phyloP scores from a whole-genome alignment of 2,329 filamentous ascomycete species.

The Byssothecium circinans region DNA sequence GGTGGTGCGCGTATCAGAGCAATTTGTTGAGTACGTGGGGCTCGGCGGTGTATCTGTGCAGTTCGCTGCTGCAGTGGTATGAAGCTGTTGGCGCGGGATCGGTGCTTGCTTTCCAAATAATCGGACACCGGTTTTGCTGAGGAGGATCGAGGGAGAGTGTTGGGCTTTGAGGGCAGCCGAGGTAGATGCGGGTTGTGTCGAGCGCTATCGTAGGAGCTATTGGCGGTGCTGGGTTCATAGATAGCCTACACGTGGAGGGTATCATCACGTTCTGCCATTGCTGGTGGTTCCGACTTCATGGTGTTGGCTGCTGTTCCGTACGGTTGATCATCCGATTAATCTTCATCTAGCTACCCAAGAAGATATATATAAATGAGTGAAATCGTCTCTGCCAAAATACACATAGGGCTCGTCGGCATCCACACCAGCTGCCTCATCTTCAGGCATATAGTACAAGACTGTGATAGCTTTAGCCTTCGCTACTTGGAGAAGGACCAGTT shows the following conservation, averaged over 20 bases:
- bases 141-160: not conserved
- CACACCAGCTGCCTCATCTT: constrained; percentile 31
- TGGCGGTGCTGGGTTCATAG: constrained; percentile 26
- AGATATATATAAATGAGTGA: constrained; percentile 32
- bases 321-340: constrained; percentile 2
- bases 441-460: constrained; percentile 24
- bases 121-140: constrained; percentile 2
- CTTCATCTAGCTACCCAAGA: not conserved
- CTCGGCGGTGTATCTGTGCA: constrained; percentile 3
- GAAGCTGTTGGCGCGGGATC: constrained; percentile 1
- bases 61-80: constrained; percentile 4
- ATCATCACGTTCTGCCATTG: constrained; percentile 38
- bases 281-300: constrained; percentile 35
- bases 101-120: constrained; percentile 6
- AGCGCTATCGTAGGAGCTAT: constrained; percentile 26
- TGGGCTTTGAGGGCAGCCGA: too few species aligned
- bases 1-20: constrained; percentile 4
- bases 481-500: constrained; percentile 20
- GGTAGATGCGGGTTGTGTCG: too few species aligned
- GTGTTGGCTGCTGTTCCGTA: constrained; percentile 38
- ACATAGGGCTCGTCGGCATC: constrained; percentile 39
- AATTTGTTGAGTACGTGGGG: constrained; percentile 3
- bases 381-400: constrained; percentile 36
- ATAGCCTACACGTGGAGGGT: constrained; percentile 16
- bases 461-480: constrained; percentile 32